Conservation (phyloP, 2,329 filamentous ascomycete genomes). For the Paracoccidioides brasiliensis region DNA sequence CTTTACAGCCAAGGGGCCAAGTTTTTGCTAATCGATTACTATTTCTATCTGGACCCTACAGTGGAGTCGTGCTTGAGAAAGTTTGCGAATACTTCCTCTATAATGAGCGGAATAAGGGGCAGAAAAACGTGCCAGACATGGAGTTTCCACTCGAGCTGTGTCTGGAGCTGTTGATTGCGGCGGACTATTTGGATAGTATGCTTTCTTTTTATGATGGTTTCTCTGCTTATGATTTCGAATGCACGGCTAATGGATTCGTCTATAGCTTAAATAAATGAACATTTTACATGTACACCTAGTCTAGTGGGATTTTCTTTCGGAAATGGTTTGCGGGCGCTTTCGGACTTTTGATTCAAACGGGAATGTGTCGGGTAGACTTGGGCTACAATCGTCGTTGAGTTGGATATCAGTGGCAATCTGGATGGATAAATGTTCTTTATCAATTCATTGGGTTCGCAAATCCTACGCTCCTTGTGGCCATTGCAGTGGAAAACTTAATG, state of each 20-base stretch:
- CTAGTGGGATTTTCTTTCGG: background rate
- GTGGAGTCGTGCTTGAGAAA: slow-evolving; percentile 51
- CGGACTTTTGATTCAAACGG: no score
- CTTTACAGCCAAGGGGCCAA: background rate
- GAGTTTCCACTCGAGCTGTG: slow-evolving; percentile 53
- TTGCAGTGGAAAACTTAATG: background rate
- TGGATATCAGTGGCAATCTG: background rate
- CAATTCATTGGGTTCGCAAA: background rate
- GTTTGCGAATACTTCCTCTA: slow-evolving; percentile 60
- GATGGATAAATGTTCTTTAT: background rate
- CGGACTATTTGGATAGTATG: slow-evolving; percentile 47
- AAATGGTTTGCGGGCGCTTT: background rate
- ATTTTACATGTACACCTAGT: background rate
- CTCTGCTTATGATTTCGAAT: background rate
- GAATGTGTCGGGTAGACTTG: background rate
- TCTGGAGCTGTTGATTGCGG: slow-evolving; percentile 52
- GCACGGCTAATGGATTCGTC: background rate
- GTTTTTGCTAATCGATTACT: background rate
- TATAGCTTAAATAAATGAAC: background rate
- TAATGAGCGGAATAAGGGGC: slow-evolving; percentile 49
- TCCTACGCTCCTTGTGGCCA: background rate
- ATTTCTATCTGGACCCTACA: slow-evolving; percentile 16
- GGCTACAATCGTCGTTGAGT: background rate
- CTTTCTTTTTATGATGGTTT: background rate
- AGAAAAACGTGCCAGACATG: slow-evolving; percentile 51